Percentiles rank a stretch among this genome's conserved stretches.
These are phyloP conservation scores for Edaphochlamys debaryana DNA, from an alignment of 139 green algal species.

Conservation along the genomic window DNA sequence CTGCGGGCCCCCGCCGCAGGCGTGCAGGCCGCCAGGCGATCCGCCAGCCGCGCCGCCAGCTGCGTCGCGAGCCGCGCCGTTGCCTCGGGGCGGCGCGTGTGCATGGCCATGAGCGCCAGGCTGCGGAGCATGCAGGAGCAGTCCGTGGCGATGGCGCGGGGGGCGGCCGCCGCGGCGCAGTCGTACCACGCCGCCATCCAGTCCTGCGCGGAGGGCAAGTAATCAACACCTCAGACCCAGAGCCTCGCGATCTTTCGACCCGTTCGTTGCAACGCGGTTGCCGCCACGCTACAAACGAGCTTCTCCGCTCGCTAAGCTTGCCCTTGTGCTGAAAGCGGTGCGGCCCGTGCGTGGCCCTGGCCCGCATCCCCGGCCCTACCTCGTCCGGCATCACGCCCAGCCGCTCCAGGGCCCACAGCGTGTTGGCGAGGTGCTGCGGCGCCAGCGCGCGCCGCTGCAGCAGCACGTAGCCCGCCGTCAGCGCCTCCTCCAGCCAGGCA, in stretches of 20 bases:
- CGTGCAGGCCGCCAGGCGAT: neutral
- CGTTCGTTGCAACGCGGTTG: no score
- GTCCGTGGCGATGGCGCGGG: slow-evolving; percentile 5
- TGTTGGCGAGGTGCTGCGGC: slow-evolving; percentile 57
- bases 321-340: no score
- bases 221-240: neutral
- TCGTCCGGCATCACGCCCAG: slow-evolving; percentile 46
- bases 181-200: slow-evolving; percentile 28
- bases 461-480: slow-evolving; percentile 14
- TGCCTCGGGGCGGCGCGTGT: neutral
- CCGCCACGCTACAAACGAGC: no score
- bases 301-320: no score
- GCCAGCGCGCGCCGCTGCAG: neutral
- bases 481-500: slow-evolving; percentile 46
- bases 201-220: neutral
- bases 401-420: slow-evolving; percentile 52
- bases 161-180: neutral
- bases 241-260: no score
- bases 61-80: neutral
- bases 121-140: slow-evolving; percentile 14
- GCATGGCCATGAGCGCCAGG: slow-evolving; percentile 23
- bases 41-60: neutral
- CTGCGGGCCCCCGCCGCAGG: no score
- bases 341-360: no score
- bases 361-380: neutral